Evolutionary conservation across 2,329 filamentous ascomycete genomes (phyloP).

Genomic region (Microsporum audouinii): DNA sequence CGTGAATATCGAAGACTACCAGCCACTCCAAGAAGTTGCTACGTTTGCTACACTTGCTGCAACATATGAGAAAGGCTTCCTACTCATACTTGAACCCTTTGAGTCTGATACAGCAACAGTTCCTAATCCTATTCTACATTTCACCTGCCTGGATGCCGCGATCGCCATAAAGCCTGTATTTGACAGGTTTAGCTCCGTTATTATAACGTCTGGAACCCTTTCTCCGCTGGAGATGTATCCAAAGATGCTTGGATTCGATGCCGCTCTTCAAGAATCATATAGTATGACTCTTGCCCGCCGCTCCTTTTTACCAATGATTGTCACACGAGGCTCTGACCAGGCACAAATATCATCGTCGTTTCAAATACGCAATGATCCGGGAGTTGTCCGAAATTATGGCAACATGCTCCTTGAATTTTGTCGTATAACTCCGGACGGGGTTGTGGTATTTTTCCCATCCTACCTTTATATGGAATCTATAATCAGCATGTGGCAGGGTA

Average conservation of each 20-base stretch:
- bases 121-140: slow-evolving; percentile 91
- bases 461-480: slow-evolving; percentile 99
- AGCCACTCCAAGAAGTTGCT: slow-evolving; percentile 90
- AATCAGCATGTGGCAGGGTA: slow-evolving; percentile 98
- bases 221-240: slow-evolving; percentile 98
- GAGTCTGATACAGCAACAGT: slow-evolving; percentile 93
- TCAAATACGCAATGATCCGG: slow-evolving; percentile 87
- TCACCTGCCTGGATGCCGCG: slow-evolving; percentile 90
- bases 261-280: slow-evolving; percentile 94
- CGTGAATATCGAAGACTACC: slow-evolving; percentile 96
- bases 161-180: slow-evolving; percentile 98
- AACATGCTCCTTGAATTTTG: slow-evolving; percentile 88
- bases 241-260: slow-evolving; percentile 89
- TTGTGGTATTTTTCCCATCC: slow-evolving; percentile 98
- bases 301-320: slow-evolving; percentile 97
- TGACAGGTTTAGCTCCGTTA: slow-evolving; percentile 92
- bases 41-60: slow-evolving; percentile 93
- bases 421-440: slow-evolving; percentile 87
- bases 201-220: slow-evolving; percentile 95
- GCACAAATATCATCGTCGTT: slow-evolving; percentile 87
- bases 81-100: slow-evolving; percentile 92
- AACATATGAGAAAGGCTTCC: slow-evolving; percentile 92
- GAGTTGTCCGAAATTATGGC: slow-evolving; percentile 94
- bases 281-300: slow-evolving; percentile 86
- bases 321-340: slow-evolving; percentile 89